Base-by-base conservation (phyloP, 495 filamentous ascomycete genomes). In the Daldinia decipiens region DNA sequence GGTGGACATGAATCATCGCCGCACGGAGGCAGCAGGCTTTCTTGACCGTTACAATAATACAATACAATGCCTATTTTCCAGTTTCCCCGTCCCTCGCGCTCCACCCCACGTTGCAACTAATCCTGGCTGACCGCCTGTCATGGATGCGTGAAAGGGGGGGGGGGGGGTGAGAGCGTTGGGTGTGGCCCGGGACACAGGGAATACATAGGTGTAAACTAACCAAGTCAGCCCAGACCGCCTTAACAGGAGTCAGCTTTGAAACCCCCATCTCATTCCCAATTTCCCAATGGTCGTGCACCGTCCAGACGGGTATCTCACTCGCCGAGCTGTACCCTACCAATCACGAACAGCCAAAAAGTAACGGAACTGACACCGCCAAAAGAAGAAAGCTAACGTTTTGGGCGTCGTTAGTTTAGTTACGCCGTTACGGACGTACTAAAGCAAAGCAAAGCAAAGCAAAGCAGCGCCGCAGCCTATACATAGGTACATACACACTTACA, bases 51-150 rank as follows among this genome's bases (percentile, higher is more conserved):
- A 74, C 43, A 9, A 47, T 8, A 19, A 43, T 47, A 47, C 74
- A 19, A 43, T 47, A 47, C 74, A 74, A 68, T 56, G 58, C 55
- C 53, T 68, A 71, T 70, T 68, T 77, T 68, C 73, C 73, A 73
- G 67, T 70, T 72, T 27, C 66, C 66, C 61, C 29, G 32, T 61
- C 60, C 53, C 63, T 55, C 67, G 51, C 47, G 51, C 47, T 52
- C 69, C 73, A 32, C 74, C 72, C 74, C 72, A 74, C 75, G 73
- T 75, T 72, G 74, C 70, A 77, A 70, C 69, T 59, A 58, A 68
- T 72, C 75, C 75, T 56, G 72, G 65, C 73, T 74, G 75, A 77
- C 75, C 75, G 75, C 75, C 70, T 77, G 75, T 77, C 73, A 76
- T 72, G 73, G 67, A 65, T 72, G 73, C 73, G 61, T 59, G 56